A percentile compares a stretch with the other conserved stretches of the same genome.
Evolutionary conservation across 2,329 filamentous ascomycete species (phyloP).

Genomic region (Fusarium transvaalense): DNA sequence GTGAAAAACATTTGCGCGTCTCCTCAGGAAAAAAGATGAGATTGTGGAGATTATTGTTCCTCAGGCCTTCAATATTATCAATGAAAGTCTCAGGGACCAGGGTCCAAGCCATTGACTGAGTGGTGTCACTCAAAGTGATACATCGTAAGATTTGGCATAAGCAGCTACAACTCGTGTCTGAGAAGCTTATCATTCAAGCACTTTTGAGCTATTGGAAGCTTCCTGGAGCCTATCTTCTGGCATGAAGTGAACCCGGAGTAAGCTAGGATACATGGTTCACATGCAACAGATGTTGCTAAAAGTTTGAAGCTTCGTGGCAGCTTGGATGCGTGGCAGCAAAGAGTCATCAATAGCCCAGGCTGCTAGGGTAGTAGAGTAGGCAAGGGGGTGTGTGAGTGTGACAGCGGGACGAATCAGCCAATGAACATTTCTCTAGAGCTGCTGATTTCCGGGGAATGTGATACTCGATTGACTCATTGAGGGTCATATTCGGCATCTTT

Average conservation of each 20-base stretch:
- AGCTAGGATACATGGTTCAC: constrained; percentile 14
- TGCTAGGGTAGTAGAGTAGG: constrained; percentile 8
- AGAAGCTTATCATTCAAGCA: neutral
- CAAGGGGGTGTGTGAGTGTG: constrained; percentile 36
- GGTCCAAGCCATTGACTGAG: constrained; percentile 17
- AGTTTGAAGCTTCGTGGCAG: constrained; percentile 34
- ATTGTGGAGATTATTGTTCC: constrained; percentile 14
- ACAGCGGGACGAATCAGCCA: constrained; percentile 32
- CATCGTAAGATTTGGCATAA: constrained; percentile 38
- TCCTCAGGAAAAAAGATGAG: neutral
- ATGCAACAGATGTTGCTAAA: constrained; percentile 21
- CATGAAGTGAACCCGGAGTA: neutral
- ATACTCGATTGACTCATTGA: constrained; percentile 38
- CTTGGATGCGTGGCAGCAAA: constrained; percentile 38
- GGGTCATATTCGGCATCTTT: constrained; percentile 28
- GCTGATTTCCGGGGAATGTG: constrained; percentile 31
- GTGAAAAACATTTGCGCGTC: neutral
- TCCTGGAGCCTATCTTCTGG: neutral
- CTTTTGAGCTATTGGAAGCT: neutral
- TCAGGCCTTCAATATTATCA: constrained; percentile 16
- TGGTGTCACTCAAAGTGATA: constrained; percentile 38
- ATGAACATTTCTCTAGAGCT: constrained; percentile 23
- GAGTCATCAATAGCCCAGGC: constrained; percentile 34
- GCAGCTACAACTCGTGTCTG: neutral
- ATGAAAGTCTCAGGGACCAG: constrained; percentile 20